These are phyloP conservation scores for Acrodontium crateriforme DNA, from an alignment of 2,329 filamentous ascomycete species.

Conservation along the genomic window DNA sequence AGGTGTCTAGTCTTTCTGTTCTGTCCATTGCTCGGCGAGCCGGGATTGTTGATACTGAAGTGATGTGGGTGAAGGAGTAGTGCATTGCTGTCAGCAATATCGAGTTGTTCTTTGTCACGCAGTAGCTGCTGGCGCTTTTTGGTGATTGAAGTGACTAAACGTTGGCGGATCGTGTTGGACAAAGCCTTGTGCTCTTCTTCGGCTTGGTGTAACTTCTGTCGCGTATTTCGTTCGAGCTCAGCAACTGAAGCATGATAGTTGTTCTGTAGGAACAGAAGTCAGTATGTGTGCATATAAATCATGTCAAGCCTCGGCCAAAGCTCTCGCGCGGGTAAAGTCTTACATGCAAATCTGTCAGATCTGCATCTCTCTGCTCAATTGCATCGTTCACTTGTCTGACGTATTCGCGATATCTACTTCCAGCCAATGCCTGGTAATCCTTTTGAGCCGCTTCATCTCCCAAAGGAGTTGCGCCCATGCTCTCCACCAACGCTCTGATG, in stretches of 20 bases:
- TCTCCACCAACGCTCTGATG: slow-evolving; percentile 45
- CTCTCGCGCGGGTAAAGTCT: slow-evolving; percentile 13
- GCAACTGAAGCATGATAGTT: slow-evolving; percentile 42
- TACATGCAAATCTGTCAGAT: slow-evolving; percentile 71
- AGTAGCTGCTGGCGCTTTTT: slow-evolving; percentile 43
- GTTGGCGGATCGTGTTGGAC: slow-evolving; percentile 45
- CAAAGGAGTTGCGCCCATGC: slow-evolving; percentile 27
- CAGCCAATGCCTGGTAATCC: slow-evolving; percentile 51
- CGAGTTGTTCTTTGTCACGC: slow-evolving; percentile 53
- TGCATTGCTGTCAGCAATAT: slow-evolving; percentile 52
- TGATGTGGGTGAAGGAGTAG: slow-evolving; percentile 52
- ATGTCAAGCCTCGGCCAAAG: not conserved
- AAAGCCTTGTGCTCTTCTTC: slow-evolving; percentile 49
- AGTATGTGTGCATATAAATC: too few relatives aligned
- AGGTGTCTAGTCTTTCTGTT: slow-evolving; percentile 51
- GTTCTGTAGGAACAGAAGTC: slow-evolving; percentile 29
- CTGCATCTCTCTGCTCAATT: slow-evolving; percentile 74
- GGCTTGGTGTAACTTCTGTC: slow-evolving; percentile 47
- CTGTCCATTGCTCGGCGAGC: slow-evolving; percentile 44
- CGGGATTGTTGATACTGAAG: slow-evolving; percentile 48
- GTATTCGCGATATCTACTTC: slow-evolving; percentile 74
- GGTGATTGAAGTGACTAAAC: slow-evolving; percentile 43
- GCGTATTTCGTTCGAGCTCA: slow-evolving; percentile 42
- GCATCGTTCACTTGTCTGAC: slow-evolving; percentile 76
- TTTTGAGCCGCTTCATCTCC: slow-evolving; percentile 45